A percentile compares a stretch with the other conserved stretches of the same genome.
phyloP scores from a whole-genome alignment of 2,329 filamentous ascomycete species.

The Aspergillus luchuensis region DNA sequence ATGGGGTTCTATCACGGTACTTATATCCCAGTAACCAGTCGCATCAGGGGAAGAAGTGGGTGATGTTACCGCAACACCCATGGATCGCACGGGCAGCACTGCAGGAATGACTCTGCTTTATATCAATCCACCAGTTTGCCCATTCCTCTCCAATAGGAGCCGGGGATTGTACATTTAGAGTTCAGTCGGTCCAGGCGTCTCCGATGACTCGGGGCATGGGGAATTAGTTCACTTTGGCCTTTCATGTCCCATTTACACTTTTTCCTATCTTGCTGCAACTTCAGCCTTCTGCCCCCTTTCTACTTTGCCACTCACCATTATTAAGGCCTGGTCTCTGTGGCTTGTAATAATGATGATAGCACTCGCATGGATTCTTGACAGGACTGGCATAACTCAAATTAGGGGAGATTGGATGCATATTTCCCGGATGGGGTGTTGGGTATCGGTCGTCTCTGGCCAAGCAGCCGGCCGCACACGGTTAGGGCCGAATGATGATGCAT shows the following conservation, averaged over 20 bases:
- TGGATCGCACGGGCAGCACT: slow-evolving; percentile 1
- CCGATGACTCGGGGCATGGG: not conserved
- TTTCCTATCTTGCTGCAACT: not conserved
- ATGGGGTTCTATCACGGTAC: slow-evolving; percentile 2
- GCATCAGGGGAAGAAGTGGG: not conserved
- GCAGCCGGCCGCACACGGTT: not conserved
- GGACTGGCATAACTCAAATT: not conserved
- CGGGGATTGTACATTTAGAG: not conserved
- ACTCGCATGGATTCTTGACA: not conserved
- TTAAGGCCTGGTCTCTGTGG: not conserved
- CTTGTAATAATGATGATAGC: not conserved
- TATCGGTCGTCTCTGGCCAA: not conserved
- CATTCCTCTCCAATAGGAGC: not conserved
- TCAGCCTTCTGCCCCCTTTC: slow-evolving; percentile 3
- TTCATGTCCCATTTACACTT: not conserved
- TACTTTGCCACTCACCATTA: slow-evolving; percentile 4
- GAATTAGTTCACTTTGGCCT: slow-evolving; percentile 2
- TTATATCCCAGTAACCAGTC: not conserved
- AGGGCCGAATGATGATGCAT: not conserved
- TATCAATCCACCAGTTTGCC: not conserved
- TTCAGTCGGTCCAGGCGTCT: not conserved
- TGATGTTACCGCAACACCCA: slow-evolving; percentile 7
- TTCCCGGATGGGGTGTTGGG: not conserved
- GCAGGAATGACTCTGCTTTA: slow-evolving; percentile 3
- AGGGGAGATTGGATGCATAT: not conserved